phyloP scores from a whole-genome alignment of 2,329 filamentous ascomycete species.

The Fusarium sp. region DNA sequence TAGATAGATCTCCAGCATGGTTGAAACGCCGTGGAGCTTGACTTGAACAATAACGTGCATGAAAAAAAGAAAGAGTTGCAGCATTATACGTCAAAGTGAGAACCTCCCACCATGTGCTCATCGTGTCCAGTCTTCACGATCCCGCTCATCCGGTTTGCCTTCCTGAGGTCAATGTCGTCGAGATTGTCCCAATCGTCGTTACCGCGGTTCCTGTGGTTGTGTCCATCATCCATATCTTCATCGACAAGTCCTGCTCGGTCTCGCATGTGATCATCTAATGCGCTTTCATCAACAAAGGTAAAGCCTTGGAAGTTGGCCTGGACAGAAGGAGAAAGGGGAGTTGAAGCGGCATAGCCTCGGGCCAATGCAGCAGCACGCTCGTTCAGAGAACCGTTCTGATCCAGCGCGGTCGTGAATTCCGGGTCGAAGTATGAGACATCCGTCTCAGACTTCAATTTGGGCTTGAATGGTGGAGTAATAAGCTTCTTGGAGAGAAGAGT shows the following conservation, averaged over 20 bases:
- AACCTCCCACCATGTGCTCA: slow-evolving; percentile 72
- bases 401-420: slow-evolving; percentile 95
- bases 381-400: slow-evolving; percentile 88
- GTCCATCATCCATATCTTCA: slow-evolving; percentile 72
- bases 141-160: slow-evolving; percentile 72
- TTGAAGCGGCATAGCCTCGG: slow-evolving; percentile 87
- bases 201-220: slow-evolving; percentile 55
- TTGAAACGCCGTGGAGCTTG: slow-evolving; percentile 44
- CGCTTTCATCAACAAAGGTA: slow-evolving; percentile 98
- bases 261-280: slow-evolving; percentile 86
- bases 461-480: slow-evolving; percentile 96
- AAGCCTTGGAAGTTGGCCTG: slow-evolving; percentile 99
- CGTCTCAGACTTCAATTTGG: slow-evolving; percentile 93
- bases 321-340: slow-evolving; percentile 92
- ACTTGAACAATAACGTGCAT: slow-evolving; percentile 32
- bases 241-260: slow-evolving; percentile 62
- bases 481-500: slow-evolving; percentile 87
- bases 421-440: slow-evolving; percentile 99
- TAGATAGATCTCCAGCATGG: slow-evolving; percentile 41
- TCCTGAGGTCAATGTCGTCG: slow-evolving; percentile 65
- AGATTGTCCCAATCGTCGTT: slow-evolving; percentile 70
- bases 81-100: slow-evolving; percentile 72
- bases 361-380: slow-evolving; percentile 89
- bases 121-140: slow-evolving; percentile 71
- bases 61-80: slow-evolving; percentile 23